Base-by-base conservation (phyloP, 169 alveolate species). In the Cryptosporidium sp. region DNA sequence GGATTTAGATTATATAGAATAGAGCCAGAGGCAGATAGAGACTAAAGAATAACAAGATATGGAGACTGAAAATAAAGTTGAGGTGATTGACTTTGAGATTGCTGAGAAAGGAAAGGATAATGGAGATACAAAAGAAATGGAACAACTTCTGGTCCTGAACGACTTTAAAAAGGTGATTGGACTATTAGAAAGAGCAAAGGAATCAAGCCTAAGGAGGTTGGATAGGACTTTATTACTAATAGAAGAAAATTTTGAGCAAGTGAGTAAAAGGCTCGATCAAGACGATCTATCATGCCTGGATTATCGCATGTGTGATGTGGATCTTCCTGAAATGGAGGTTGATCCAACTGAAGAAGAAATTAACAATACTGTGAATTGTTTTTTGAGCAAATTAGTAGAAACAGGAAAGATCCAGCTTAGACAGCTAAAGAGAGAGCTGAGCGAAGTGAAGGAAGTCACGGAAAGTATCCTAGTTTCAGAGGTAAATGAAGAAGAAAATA, bases 241-340 rank as follows among this genome's bases (percentile, higher is more conserved):
- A 21, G 51, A 60, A 45, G 69, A 80, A 29, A 80, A 80, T 56
- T 14, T 62, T 12, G 42, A 26, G 7, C 39, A 31, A 37, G 8
- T 37, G 1, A 45, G 14, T 14, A 37, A 31, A 2, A 60, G 44
- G 23, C 18, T 73, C 8, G 7, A 5, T 33, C 21, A 52, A n/a
- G 42, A n/a, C 7, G 84, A 69, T 21, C 9, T 37, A 18, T 56
- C 67, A 12, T 10, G 48, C n/a, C 12, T 80, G 42, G 80, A 65
- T 48, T 80, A 80, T 42, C 56, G 67, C n/a, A 80, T 80, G 73
- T 60, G 61, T 48, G 89, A 80, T 65, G 45, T 80, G 31, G 89
- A 80, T 37, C 61, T 80, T 61, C 89, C 89, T 31, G 52, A 60
- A 33, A 80, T 80, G 73, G 71, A 56, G 72, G 86, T 73, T 29